Conservation (phyloP, 805 yeast genomes). For the Candida jianshihensis region DNA sequence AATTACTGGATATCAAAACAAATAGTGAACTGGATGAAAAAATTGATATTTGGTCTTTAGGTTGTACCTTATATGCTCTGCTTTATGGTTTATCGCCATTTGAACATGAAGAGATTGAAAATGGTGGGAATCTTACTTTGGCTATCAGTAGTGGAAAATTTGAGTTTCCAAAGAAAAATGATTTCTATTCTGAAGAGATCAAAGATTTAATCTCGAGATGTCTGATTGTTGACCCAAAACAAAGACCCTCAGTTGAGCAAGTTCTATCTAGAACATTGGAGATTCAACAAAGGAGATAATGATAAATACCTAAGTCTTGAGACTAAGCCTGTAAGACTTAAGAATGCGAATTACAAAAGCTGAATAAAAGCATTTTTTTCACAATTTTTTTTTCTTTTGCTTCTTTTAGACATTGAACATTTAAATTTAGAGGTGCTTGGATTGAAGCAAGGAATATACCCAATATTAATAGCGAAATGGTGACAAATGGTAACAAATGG, state of each 20-base stretch:
- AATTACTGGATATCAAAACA: slow-evolving; percentile 68
- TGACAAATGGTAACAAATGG: no score
- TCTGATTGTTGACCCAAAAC: slow-evolving; percentile 49
- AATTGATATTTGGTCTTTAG: slow-evolving; percentile 88
- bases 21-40: slow-evolving; percentile 61
- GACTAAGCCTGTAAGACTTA: no score
- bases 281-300: slow-evolving; percentile 21
- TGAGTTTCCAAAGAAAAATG: slow-evolving; percentile 27
- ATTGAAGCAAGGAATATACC: no score
- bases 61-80: slow-evolving; percentile 73
- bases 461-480: no score
- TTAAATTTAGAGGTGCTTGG: no score
- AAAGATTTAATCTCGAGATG: slow-evolving; percentile 53
- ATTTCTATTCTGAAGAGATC: slow-evolving; percentile 45
- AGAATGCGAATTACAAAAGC: no score
- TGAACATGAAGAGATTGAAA: slow-evolving; percentile 70
- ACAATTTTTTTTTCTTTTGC: no score
- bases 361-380: no score
- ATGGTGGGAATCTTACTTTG: slow-evolving; percentile 74
- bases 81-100: slow-evolving; percentile 82
- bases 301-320: background rate
- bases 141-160: slow-evolving; percentile 57
- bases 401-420: no score
- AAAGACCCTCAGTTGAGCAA: slow-evolving; percentile 59
- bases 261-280: slow-evolving; percentile 45